Evolutionary conservation across 75 land plant species (phyloP), one percentile per base, ranked within the genome.

Genomic region (Azolla pinnata): DNA sequence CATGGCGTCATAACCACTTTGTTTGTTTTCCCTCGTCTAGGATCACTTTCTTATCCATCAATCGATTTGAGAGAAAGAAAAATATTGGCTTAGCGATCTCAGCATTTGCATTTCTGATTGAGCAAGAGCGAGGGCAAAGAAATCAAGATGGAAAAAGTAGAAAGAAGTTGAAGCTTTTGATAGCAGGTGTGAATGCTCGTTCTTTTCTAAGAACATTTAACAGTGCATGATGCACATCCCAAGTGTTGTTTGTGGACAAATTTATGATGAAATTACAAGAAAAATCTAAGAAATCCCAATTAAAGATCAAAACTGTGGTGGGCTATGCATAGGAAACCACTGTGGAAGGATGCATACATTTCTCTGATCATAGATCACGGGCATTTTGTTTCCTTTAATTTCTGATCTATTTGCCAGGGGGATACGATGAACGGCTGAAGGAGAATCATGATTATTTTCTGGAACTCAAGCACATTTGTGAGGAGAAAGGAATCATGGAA

Each of bases 51-150:
- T 80, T 95, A 26, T 95, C 99, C 14, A 80, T 95, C 60, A 95
- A 95, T 47, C 87, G 99, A 23, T 95, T 89, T 76, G 99, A 95
- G 78, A 81, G 83, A 40, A 95, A 95, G 59, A 95, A 95, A 80
- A 95, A 95, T 33, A 81, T 95, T 10, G 78, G 72, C 45, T 70
- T 95, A 51, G 97, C 97, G 50, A 77, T 95, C 31, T 77, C 81
- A 18, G 91, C 99, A 25, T 90, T 95, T 80, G 81, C 85, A 2
- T 56, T 57, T 66, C 73, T 95, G 34, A 26, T 63, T 48, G 38
- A 49, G 24, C 59, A 60, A n/a, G 26, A 51, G 31, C 50, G 29
- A 31, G 14, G 25, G 5, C 9, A 26, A 16, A 24, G 31, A 33
- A 34, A 2, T 59, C 18, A 42, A 2, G 63, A 12, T 20, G 56